phyloP scores from a whole-genome alignment of 1,284 basidiomycete species.

The Amylostereum areolatum region DNA sequence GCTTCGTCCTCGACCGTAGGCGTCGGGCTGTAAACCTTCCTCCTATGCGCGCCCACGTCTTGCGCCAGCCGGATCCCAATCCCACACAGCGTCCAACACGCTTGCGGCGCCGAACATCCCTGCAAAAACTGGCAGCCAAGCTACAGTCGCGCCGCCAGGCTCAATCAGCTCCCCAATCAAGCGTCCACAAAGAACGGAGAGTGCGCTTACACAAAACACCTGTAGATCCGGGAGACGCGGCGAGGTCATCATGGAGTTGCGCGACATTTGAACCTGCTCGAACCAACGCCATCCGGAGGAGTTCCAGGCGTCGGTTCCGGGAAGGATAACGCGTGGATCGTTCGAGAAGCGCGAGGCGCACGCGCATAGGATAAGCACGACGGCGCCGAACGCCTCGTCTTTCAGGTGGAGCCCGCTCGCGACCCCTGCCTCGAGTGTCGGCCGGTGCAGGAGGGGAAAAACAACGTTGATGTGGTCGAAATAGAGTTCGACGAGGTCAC shows the following conservation, averaged over 20 bases:
- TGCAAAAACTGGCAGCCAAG: conserved; percentile 32
- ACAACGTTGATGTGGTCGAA: conserved; percentile 37
- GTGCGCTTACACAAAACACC: conserved; percentile 43
- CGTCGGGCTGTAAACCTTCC: conserved; percentile 34
- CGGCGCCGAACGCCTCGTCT: conserved; percentile 39
- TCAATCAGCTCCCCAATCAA: no score
- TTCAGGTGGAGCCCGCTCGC: conserved; percentile 33
- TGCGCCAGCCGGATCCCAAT: conserved; percentile 65
- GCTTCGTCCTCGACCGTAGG: conserved; percentile 51
- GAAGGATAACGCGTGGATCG: conserved; percentile 51
- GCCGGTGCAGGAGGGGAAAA: conserved; percentile 44
- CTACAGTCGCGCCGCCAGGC: conserved; percentile 3
- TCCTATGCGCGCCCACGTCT: conserved; percentile 58
- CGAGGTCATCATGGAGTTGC: conserved; percentile 38
- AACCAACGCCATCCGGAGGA: conserved; percentile 77
- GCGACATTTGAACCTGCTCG: conserved; percentile 44
- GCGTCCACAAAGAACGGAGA: conserved; percentile 6
- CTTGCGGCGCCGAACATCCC: conserved; percentile 59
- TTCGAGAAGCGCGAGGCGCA: conserved; percentile 40
- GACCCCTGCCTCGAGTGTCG: conserved; percentile 38
- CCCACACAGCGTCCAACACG: conserved; percentile 67
- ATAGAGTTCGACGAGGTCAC: conserved; percentile 39
- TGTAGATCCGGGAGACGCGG: conserved; percentile 71
- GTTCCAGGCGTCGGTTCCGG: conserved; percentile 34
- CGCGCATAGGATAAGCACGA: conserved; percentile 48